phyloP scores from a whole-genome alignment of 352 stramenopile species.

The Pythium scleroteichum region DNA sequence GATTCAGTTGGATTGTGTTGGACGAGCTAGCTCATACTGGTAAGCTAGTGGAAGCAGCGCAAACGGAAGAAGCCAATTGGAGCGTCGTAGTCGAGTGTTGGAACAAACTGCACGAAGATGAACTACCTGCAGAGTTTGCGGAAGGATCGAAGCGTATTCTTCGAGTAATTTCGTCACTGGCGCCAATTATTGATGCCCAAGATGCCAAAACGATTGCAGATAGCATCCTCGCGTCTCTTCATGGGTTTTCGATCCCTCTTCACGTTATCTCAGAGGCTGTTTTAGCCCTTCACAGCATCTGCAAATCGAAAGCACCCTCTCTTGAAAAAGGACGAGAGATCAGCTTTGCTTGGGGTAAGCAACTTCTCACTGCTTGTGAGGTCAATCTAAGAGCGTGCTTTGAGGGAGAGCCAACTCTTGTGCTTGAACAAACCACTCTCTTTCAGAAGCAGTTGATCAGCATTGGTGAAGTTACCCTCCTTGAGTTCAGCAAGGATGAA shows the following conservation, averaged over 20 bases:
- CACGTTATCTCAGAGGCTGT: constrained; percentile 80
- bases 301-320: constrained; percentile 65
- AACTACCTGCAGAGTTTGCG: constrained; percentile 61
- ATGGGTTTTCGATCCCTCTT: constrained; percentile 75
- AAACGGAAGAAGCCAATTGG: constrained; percentile 62
- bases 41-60: constrained; percentile 53
- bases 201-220: constrained; percentile 78
- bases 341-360: constrained; percentile 67
- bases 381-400: constrained; percentile 61
- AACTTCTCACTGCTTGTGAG: constrained; percentile 65
- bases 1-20: constrained; percentile 82
- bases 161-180: constrained; percentile 75
- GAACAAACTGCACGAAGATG: constrained; percentile 74
- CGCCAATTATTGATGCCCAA: constrained; percentile 66
- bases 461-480: constrained; percentile 74
- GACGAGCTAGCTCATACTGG: constrained; percentile 73
- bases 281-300: constrained; percentile 75
- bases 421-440: constrained; percentile 54
- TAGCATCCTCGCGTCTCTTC: constrained; percentile 68
- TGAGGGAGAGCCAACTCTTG: constrained; percentile 46
- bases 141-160: constrained; percentile 83
- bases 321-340: constrained; percentile 54
- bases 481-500: constrained; percentile 79
- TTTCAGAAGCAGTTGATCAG: constrained; percentile 82
- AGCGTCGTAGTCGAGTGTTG: constrained; percentile 78